Evolutionary conservation across 805 yeast genomes (phyloP), one percentile per base, ranked within the genome.

Genomic region (Hanseniaspora guilliermondii): DNA sequence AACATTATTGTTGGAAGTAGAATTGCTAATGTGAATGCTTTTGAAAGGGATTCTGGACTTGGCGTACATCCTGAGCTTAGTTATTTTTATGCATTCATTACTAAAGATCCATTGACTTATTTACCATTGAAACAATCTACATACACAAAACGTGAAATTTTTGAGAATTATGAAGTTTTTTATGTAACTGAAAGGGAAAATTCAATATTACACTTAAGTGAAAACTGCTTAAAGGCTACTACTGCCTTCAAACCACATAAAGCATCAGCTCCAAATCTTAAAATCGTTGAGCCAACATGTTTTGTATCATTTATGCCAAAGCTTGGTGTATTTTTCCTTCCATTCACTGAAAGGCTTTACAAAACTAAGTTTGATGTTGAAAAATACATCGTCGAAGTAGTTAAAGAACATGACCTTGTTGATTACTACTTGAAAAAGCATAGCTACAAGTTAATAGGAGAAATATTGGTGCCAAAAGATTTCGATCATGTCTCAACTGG

Each of bases 1-100:
- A 67, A 70, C 1, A 61, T 76, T 9, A 70, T 79, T 17, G 56
- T 58, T 11, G 65, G 75, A 0, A 65, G 71, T 4, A 66, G 85
- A 53, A 66, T 79, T 27, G 68, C 70, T 47, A 25, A 59, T 27
- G 55, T 59, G 0, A 57, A 56, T 0, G 22, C 58, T 0, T 59
- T 63, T 38, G 46, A 56, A n/a, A 21, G 37, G 9, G 72, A 70
- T 56, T 59, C 73, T 14, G 61, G 60, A 1, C 57, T 73, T 7
- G 24, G 24, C 2, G 41, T 56, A 49, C 54, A 17, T 58, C 60
- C 30, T 58, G 64, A 32, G 48, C 61, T 24, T 49, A 57, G 41
- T 40, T 69, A 19, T 60, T 59, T 59, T n/a, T 73, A 37, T 56
- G 67, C 45, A 56, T 70, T 55, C 22, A 16, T 58, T 8, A 47